These are phyloP conservation scores for Pinus albicaulis DNA, from an alignment of 75 land plant species.

Conservation along the genomic window DNA sequence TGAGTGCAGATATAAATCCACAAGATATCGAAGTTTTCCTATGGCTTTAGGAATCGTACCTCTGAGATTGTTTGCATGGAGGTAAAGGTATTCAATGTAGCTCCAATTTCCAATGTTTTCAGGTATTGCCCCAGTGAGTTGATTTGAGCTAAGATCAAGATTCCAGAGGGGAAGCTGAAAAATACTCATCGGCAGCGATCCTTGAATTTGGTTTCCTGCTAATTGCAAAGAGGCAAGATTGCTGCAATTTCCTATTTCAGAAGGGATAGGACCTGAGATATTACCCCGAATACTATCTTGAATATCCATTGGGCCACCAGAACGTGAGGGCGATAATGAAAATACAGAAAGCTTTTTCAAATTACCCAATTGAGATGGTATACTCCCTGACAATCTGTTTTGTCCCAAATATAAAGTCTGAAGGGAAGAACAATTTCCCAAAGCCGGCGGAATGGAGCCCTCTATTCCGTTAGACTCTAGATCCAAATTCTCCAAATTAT, in stretches of 20 bases:
- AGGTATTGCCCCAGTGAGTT: slow-evolving; percentile 62
- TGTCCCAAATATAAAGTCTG: too few species aligned
- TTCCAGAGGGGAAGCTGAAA: slow-evolving; percentile 3
- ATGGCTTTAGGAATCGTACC: slow-evolving; percentile 64
- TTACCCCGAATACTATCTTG: too few species aligned
- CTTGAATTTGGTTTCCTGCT: neutral
- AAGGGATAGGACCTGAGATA: too few species aligned
- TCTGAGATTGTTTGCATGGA: slow-evolving; percentile 52
- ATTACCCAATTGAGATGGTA: too few species aligned
- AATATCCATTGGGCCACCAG: too few species aligned
- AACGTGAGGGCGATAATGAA: too few species aligned
- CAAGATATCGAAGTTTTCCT: slow-evolving; percentile 32
- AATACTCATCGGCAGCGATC: neutral
- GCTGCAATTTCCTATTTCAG: too few species aligned
- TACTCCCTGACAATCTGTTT: too few species aligned
- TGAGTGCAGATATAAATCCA: slow-evolving; percentile 22
- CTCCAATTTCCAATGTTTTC: slow-evolving; percentile 23
- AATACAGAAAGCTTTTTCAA: too few species aligned
- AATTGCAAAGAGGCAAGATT: neutral
- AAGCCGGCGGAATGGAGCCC: too few species aligned
- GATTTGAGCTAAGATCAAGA: slow-evolving; percentile 50
- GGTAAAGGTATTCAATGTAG: slow-evolving; percentile 20
- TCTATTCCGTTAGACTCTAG: slow-evolving; percentile 7
- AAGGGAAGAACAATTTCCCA: too few species aligned
- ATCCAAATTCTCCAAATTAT: slow-evolving; percentile 6